These are phyloP conservation scores for Multifurca ochricompacta DNA, from an alignment of 768 basidiomycete genomes.

Conservation along the genomic window DNA sequence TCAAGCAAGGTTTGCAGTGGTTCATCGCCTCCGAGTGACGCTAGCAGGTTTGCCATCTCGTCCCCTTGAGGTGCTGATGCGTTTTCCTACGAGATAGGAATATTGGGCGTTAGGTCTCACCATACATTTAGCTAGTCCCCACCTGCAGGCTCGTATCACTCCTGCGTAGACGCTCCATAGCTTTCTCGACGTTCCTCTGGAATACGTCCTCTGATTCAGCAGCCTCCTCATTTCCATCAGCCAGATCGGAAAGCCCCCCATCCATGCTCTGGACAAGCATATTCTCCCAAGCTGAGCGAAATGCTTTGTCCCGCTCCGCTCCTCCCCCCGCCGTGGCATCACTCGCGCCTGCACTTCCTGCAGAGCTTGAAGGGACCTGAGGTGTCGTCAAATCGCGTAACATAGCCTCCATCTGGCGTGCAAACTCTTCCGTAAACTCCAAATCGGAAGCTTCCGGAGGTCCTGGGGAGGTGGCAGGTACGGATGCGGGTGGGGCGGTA, in stretches of 20 bases:
- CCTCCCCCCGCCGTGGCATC: conserved; percentile 23
- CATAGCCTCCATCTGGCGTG: conserved; percentile 38
- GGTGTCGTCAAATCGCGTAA: conserved; percentile 32
- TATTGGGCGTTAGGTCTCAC: conserved; percentile 2
- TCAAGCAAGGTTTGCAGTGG: conserved; percentile 66
- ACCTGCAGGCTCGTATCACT: conserved; percentile 53
- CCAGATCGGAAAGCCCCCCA: conserved; percentile 22
- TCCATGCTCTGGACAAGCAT: conserved; percentile 62
- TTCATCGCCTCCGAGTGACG: conserved; percentile 37
- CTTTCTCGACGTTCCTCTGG: conserved; percentile 59
- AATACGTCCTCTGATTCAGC: conserved; percentile 37
- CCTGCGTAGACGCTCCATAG: conserved; percentile 68
- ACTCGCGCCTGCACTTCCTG: conserved; percentile 9
- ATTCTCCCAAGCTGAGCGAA: conserved; percentile 63
- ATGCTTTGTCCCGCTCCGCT: conserved; percentile 31
- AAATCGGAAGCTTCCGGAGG: conserved; percentile 20
- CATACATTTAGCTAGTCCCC: background rate
- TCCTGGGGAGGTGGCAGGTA: conserved; percentile 18
- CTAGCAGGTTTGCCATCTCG: conserved; percentile 45
- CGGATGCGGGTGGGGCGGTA: conserved; percentile 18
- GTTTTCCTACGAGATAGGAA: conserved; percentile 20
- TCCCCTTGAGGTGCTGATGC: conserved; percentile 29
- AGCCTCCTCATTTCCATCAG: conserved; percentile 8
- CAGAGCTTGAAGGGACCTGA: conserved; percentile 16
- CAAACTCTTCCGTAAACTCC: conserved; percentile 35